These are phyloP conservation scores for Emydomyces testavorans DNA, from an alignment of 2,329 filamentous ascomycete species.

Conservation along the genomic window DNA sequence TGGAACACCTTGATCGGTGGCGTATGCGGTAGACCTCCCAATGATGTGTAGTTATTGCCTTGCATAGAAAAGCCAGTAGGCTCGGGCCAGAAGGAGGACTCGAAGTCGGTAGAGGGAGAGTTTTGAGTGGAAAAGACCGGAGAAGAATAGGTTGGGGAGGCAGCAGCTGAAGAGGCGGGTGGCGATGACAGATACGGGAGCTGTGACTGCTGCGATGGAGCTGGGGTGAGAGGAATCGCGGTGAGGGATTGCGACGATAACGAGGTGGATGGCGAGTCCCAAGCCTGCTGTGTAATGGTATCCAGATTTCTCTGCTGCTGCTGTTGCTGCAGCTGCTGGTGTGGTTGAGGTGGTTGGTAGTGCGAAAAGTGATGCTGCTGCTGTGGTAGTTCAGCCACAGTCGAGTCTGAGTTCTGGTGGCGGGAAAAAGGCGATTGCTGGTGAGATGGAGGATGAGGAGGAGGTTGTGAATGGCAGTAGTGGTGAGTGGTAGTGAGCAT, in stretches of 20 bases:
- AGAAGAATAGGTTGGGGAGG: conserved; percentile 12
- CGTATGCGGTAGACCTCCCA: conserved; percentile 24
- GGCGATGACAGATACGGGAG: conserved; percentile 8
- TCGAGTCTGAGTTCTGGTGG: conserved; percentile 8
- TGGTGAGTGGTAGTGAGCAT: conserved; percentile 5
- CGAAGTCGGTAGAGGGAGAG: conserved; percentile 15
- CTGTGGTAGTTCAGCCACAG: conserved; percentile 7
- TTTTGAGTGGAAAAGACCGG: conserved; percentile 15
- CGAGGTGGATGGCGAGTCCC: background rate
- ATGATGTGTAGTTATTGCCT: conserved; percentile 12
- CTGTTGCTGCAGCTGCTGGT: conserved; percentile 6
- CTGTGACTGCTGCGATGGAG: conserved; percentile 10
- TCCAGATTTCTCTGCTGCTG: conserved; percentile 5
- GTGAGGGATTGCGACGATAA: conserved; percentile 2
- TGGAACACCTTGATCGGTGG: conserved; percentile 22
- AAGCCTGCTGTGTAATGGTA: background rate
- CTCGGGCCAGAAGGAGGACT: conserved; percentile 14
- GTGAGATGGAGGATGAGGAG: background rate
- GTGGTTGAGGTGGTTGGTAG: conserved; percentile 4
- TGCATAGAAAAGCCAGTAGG: conserved; percentile 14
- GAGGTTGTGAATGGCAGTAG: background rate
- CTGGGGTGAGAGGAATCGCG: conserved; percentile 13
- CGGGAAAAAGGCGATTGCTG: background rate
- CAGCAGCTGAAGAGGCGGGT: conserved; percentile 9
- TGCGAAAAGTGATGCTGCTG: background rate